Evolutionary conservation across 2,329 filamentous ascomycete genomes (phyloP).

Genomic region (Raffaelea arxii): DNA sequence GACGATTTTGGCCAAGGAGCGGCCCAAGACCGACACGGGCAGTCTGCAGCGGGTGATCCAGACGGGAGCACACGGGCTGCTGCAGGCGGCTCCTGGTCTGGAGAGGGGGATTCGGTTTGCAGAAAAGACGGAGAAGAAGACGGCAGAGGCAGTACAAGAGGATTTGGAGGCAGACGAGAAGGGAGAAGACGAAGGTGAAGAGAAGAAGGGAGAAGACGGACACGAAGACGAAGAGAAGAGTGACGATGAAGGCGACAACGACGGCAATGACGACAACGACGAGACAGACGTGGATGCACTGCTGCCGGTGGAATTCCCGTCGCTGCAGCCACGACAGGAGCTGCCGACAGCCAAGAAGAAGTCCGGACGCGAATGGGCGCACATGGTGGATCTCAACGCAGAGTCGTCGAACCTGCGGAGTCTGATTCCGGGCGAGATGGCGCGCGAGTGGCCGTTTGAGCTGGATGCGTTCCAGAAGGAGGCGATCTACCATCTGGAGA

Average conservation of each 20-base stretch:
- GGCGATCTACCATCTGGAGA: slow-evolving; percentile 93
- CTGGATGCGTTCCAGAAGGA: slow-evolving; percentile 98
- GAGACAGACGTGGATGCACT: slow-evolving; percentile 70
- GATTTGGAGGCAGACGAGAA: neutral
- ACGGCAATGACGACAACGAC: slow-evolving; percentile 20
- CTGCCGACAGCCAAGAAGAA: slow-evolving; percentile 63
- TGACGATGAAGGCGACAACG: slow-evolving; percentile 25
- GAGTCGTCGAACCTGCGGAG: slow-evolving; percentile 92
- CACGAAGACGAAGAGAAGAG: slow-evolving; percentile 46
- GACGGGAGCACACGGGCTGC: slow-evolving; percentile 63
- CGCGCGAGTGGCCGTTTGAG: slow-evolving; percentile 91
- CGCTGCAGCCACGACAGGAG: slow-evolving; percentile 73
- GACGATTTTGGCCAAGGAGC: slow-evolving; percentile 19
- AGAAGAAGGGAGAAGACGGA: neutral
- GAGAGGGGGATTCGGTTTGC: slow-evolving; percentile 65
- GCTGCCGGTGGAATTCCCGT: slow-evolving; percentile 85
- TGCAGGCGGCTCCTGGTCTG: slow-evolving; percentile 77
- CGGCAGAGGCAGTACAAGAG: neutral
- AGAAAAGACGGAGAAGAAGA: slow-evolving; percentile 35
- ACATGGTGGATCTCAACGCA: slow-evolving; percentile 93
- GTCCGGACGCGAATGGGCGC: slow-evolving; percentile 83
- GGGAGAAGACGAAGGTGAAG: neutral
- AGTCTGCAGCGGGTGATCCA: slow-evolving; percentile 63
- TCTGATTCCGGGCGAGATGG: slow-evolving; percentile 83
- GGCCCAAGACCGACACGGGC: slow-evolving; percentile 8